Percentiles rank a stretch among this genome's conserved stretches.
These are phyloP conservation scores for Hypoxylon trugodes DNA, from an alignment of 495 filamentous ascomycete species.

Conservation along the genomic window DNA sequence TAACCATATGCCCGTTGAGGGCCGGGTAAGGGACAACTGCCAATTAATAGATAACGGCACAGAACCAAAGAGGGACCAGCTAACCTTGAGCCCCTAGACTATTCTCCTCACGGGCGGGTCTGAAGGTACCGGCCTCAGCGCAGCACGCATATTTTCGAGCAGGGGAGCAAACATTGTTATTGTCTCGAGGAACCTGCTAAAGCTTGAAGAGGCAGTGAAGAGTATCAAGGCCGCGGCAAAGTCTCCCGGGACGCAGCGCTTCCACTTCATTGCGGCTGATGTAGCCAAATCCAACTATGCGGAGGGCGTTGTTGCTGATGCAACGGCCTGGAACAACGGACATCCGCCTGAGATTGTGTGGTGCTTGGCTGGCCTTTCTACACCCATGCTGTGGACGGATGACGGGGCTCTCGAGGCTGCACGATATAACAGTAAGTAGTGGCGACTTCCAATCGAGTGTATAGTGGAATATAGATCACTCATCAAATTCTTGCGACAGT, in stretches of 20 bases:
- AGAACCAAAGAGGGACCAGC: not conserved
- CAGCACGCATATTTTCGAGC: conserved; percentile 72
- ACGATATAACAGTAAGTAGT: conserved; percentile 67
- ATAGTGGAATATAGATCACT: too few species aligned
- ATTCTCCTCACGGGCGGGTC: conserved; percentile 88
- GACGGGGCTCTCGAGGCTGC: conserved; percentile 68
- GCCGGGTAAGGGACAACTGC: conserved; percentile 61
- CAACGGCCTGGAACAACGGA: conserved; percentile 80
- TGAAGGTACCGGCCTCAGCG: conserved; percentile 83
- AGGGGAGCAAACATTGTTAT: conserved; percentile 88
- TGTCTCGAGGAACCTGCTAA: conserved; percentile 74
- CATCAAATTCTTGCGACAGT: conserved; percentile 45
- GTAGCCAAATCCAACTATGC: conserved; percentile 73
- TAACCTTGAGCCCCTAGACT: conserved; percentile 59
- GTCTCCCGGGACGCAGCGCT: conserved; percentile 69
- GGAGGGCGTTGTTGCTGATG: conserved; percentile 69
- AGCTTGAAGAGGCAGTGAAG: conserved; percentile 74
- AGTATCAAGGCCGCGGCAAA: conserved; percentile 69
- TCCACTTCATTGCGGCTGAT: conserved; percentile 84
- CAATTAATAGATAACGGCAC: not conserved
- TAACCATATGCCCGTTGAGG: conserved; percentile 81
- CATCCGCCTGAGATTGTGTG: conserved; percentile 84
- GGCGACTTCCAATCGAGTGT: too few species aligned
- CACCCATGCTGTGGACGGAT: conserved; percentile 74
- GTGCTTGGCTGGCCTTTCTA: conserved; percentile 81